Base-by-base conservation (phyloP, 768 basidiomycete genomes). In the Lenzites betulinus region DNA sequence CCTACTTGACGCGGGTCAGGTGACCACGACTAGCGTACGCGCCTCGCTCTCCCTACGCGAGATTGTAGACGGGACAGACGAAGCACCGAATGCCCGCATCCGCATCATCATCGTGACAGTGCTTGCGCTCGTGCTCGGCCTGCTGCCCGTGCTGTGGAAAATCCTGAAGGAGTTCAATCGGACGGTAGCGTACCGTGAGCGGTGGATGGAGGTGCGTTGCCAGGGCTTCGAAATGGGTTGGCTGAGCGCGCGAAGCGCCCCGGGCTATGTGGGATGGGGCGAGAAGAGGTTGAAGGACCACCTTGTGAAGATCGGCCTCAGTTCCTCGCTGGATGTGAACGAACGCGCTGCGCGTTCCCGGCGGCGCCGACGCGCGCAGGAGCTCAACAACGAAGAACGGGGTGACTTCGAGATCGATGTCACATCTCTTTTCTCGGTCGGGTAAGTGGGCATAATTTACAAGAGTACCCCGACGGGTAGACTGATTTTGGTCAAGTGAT, bases 191-290 rank as follows among this genome's bases (percentile, higher is more conserved):
- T 86, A 82, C 67, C 79, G 86, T 49, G 73, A 75, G 43, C 78
- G 81, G 28, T 93, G 91, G 85, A 68, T 85, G 18, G 77, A 83
- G 30, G 74, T 85, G 1, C 82, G 81, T 52, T 90, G 92, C 67
- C 83, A 82, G 62, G 83, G 84, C 2, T 78, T 85, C 60, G 90
- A 93, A 66, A 79, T 94, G 75, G 91, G 84, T 7, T 92, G 90
- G 86, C 74, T 92, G 42, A 84, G 85, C 66, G 83, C 82, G 0
- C 75, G 73, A 4, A 71, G 77, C 23, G 88, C 89, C 2, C 87
- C 86, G 18, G 89, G 88, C 2, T 88, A 90, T 62, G 77, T 78
- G 7, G 84, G 83, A 1, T 88, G 87, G 87, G 87, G 89, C 11
- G 92, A 93, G 71, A 84, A 85, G 65, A 78, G 81, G 28, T 67